Percentiles rank a stretch among this genome's conserved stretches.
phyloP scores from a whole-genome alignment of 179 eudicot genomes.

The Vitellaria paradoxa region DNA sequence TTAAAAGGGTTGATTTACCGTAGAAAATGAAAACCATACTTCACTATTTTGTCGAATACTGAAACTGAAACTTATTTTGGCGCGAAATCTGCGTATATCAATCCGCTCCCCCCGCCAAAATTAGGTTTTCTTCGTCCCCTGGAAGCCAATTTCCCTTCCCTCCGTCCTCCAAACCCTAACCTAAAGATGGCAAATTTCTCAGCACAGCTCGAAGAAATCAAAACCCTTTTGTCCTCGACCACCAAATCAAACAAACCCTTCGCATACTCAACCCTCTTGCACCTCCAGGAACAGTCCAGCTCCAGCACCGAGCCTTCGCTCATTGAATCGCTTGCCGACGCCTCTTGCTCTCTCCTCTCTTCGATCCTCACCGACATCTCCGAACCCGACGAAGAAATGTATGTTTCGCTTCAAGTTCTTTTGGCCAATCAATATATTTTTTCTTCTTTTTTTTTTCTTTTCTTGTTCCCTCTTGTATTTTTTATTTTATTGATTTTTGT shows the following conservation, averaged over 20 bases:
- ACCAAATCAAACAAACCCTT: constrained; percentile 41
- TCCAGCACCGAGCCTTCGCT: constrained; percentile 35
- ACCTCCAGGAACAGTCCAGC: constrained; percentile 54
- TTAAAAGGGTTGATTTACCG: no score
- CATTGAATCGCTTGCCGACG: constrained; percentile 34
- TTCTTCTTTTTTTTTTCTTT: neutral
- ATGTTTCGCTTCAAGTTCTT: neutral
- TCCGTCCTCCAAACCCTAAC: constrained; percentile 1
- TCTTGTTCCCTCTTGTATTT: neutral
- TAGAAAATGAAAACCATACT: no score
- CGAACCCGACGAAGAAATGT: constrained; percentile 69
- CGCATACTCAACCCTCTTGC: constrained; percentile 61
- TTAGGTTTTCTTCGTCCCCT: constrained; percentile 16
- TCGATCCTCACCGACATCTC: constrained; percentile 42
- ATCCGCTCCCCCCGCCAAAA: constrained; percentile 15
- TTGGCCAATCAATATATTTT: neutral
- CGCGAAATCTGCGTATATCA: constrained; percentile 18
- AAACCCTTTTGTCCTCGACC: constrained; percentile 40
- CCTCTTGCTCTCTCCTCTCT: constrained; percentile 34
- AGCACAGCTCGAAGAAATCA: constrained; percentile 51
- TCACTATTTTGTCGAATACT: no score
- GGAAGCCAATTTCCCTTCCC: neutral
- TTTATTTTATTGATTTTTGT: constrained; percentile 1
- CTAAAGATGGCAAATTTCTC: constrained; percentile 40
- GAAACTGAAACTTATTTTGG: constrained; percentile 1